Percentiles rank a stretch among this genome's conserved stretches.
Conservation (phyloP, 176 grass and related monocot genomes). For the Zoysia japonica region DNA sequence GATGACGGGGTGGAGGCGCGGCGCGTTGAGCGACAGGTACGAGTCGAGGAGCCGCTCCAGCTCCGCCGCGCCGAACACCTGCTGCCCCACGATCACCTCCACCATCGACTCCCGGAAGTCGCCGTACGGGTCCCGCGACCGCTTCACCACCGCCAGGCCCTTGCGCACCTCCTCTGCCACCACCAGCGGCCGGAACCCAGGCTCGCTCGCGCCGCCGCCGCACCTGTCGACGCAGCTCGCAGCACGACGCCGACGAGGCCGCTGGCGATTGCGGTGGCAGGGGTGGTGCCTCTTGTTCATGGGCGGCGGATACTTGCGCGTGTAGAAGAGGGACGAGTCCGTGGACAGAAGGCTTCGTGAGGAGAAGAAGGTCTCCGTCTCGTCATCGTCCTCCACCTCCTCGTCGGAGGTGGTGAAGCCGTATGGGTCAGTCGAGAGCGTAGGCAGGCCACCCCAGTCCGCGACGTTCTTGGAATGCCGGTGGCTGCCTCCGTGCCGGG, state of each 20-base stretch:
- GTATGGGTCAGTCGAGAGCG: constrained; percentile 52
- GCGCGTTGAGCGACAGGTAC: constrained; percentile 81
- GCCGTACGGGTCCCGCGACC: constrained; percentile 75
- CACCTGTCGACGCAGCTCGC: constrained; percentile 47
- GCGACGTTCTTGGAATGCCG: constrained; percentile 20
- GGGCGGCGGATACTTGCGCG: background rate
- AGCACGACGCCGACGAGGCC: background rate
- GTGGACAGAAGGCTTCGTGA: constrained; percentile 65
- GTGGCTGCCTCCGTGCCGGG: background rate
- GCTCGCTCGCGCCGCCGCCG: constrained; percentile 43
- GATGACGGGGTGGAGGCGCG: constrained; percentile 79
- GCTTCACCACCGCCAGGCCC: constrained; percentile 83
- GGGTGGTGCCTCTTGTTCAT: background rate
- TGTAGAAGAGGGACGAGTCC: constrained; percentile 70
- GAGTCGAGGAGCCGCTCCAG: constrained; percentile 89
- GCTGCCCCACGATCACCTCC: constrained; percentile 82
- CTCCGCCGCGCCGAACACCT: constrained; percentile 67
- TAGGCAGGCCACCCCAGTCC: background rate
- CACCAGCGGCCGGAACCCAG: constrained; percentile 55
- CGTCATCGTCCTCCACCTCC: constrained; percentile 26
- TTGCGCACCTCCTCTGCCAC: constrained; percentile 44
- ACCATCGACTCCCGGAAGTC: constrained; percentile 94
- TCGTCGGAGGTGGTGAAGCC: constrained; percentile 64
- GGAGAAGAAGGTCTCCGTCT: constrained; percentile 64
- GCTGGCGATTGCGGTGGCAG: background rate